Evolutionary conservation across 345 rosid species (phyloP), one percentile per base, ranked within the genome.

Genomic region (Sonneratia alba): DNA sequence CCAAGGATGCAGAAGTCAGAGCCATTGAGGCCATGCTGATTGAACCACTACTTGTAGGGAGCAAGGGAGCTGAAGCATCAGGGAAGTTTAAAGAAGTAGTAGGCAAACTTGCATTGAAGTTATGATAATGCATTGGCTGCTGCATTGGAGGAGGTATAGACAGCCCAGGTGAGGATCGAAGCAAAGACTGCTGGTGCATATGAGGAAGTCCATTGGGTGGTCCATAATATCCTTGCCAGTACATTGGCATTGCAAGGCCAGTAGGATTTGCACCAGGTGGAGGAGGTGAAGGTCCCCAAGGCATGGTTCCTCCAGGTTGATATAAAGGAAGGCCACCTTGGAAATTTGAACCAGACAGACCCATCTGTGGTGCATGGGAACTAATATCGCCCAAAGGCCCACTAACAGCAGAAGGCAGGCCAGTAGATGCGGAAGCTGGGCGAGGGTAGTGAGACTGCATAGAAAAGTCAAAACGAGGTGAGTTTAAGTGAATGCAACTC

Each of bases 391-490:
- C 66, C 74, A 84, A 27, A 15, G 96, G 72, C 68, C 83, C 94
- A 66, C 73, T 82, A 72, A 53, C 86, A 51, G 87, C 21, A 68
- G 96, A 80, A 68, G 89, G 92, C 84, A 90, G 61, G 79, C 82
- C 81, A 22, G 84, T 75, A 57, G 89, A 73, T 72, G 91, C 72
- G n/a, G 96, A 69, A 47, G 81, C 83, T 32, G 89, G 87, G 38
- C 70, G 82, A 73, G 95, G 88, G 75, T 85, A 91, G 82, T 90
- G 98, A 80, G 98, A 90, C 97, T 94, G 91, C 87, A 76, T 57
- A 69, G 27, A 67, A 22, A 59, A 66, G 6, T 18, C 11, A 43
- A 42, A 42, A 42, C 59, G 24, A 51, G 51, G 51, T 69, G 19
- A 32, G 8, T 47, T 47, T 47, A 47, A 22, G 63, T 22, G 21